phyloP scores from a whole-genome alignment of 2,329 filamentous ascomycete species.

The Alternaria triticina region DNA sequence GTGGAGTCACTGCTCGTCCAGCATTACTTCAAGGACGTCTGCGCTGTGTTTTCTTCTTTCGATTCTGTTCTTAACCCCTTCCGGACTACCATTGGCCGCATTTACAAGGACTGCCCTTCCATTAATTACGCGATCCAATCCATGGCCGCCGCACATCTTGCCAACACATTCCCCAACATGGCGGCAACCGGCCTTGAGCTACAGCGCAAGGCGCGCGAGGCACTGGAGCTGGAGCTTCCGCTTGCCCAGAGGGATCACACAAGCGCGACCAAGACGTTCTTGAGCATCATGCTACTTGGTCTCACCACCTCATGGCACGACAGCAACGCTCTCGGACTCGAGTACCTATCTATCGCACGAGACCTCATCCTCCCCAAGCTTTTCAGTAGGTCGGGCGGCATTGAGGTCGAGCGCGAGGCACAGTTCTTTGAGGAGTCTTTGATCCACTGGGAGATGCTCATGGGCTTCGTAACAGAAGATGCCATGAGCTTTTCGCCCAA shows the following conservation, averaged over 20 bases:
- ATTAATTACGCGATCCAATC: slow-evolving; percentile 68
- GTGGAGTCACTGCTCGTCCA: slow-evolving; percentile 64
- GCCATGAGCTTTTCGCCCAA: slow-evolving; percentile 43
- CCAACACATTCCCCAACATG: slow-evolving; percentile 64
- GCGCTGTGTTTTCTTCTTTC: slow-evolving; percentile 68
- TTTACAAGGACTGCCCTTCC: slow-evolving; percentile 64
- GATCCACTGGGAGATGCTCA: slow-evolving; percentile 66
- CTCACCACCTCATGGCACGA: slow-evolving; percentile 68
- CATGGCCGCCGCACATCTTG: slow-evolving; percentile 67
- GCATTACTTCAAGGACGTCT: slow-evolving; percentile 69
- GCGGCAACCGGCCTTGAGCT: slow-evolving; percentile 57
- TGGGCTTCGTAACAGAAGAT: slow-evolving; percentile 60
- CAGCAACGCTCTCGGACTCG: slow-evolving; percentile 60
- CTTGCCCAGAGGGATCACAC: slow-evolving; percentile 51
- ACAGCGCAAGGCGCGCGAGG: slow-evolving; percentile 60
- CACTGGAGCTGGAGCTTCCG: slow-evolving; percentile 57
- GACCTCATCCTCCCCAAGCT: slow-evolving; percentile 54
- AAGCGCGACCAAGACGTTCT: slow-evolving; percentile 58
- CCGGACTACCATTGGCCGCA: slow-evolving; percentile 62
- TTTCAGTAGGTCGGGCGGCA: slow-evolving; percentile 39
- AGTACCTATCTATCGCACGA: slow-evolving; percentile 58
- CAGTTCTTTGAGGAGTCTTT: slow-evolving; percentile 64
- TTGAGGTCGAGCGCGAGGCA: slow-evolving; percentile 44
- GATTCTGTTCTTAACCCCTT: slow-evolving; percentile 69
- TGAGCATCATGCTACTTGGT: slow-evolving; percentile 66